Base-by-base conservation (phyloP, 495 filamentous ascomycete genomes). In the Penicillium cinerascens region DNA sequence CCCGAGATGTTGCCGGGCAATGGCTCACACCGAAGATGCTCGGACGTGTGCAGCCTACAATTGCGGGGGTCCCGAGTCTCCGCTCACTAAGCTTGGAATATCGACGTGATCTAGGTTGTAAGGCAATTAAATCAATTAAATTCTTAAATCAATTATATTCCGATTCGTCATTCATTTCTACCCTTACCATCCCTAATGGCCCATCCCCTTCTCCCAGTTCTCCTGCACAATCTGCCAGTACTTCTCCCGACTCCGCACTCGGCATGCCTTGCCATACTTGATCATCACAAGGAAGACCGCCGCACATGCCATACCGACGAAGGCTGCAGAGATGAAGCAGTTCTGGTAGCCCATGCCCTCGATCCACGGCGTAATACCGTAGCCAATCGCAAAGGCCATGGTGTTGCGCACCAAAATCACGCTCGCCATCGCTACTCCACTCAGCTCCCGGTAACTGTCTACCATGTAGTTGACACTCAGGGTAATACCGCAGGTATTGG, bases 341-440 rank as follows among this genome's bases (percentile, higher is more conserved):
- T 83, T 81, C 67, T 85, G 82, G 40, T 80, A 76, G 3, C 83
- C 83, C 57, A 86, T 65, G 40, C 79, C 68, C 0, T 77, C 64
- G 16, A 85, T 65, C 83, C 83, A 87, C 1, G 82, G 82, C 2
- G 83, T 85, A 51, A 86, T 82, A 0, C 79, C 81, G 58, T 82
- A 82, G 4, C 75, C 69, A 37, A 83, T 75, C 0, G 78, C 81
- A 66, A 83, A 83, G 5, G 73, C 77, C 84, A 87, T 87, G 17
- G 81, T 85, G 58, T 87, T 87, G 5, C 84, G 78, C 21, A 87
- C 75, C 4, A 87, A 54, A 47, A 88, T 88, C 9, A 85, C 78
- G 35, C 78, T 82, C 8, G 81, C 77, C 56, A 87, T 78, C 0
- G 82, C 82, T 46, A 86, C 81, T 6, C 83, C 81, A 27, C 79